phyloP scores from a whole-genome alignment of 225 moss, liverwort and hornwort species.

The Pleurozium schreberi region DNA sequence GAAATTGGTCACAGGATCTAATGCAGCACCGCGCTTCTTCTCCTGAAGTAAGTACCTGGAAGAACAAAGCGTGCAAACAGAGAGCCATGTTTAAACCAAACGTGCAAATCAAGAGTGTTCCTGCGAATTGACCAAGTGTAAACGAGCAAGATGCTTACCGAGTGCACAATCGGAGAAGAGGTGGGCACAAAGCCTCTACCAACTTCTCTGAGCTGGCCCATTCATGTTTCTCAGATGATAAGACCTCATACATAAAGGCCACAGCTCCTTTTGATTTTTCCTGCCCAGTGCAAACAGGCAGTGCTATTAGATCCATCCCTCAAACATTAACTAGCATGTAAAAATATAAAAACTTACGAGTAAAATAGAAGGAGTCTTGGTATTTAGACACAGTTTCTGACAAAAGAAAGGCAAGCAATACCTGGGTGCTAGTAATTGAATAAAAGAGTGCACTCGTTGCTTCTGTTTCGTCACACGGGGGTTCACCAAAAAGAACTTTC shows the following conservation, averaged over 20 bases:
- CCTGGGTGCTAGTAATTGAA: constrained; percentile 91
- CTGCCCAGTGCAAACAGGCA: constrained; percentile 39
- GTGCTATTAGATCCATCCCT: not conserved
- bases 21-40: constrained; percentile 87
- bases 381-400: not conserved
- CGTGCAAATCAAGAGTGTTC: not conserved
- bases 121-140: not conserved
- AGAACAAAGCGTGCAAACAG: not conserved
- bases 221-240: constrained; percentile 49
- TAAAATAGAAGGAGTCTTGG: not conserved
- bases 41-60: constrained; percentile 71
- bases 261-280: constrained; percentile 21
- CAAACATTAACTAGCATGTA: not conserved
- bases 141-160: constrained; percentile 31
- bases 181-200: constrained; percentile 43
- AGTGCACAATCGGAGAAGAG: constrained; percentile 78
- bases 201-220: constrained; percentile 55
- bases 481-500: constrained; percentile 81
- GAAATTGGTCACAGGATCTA: constrained; percentile 88
- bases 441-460: constrained; percentile 84
- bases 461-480: constrained; percentile 58
- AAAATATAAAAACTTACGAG: not conserved
- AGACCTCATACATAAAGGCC: constrained; percentile 40
- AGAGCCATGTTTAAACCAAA: not conserved
- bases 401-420: constrained; percentile 1